A percentile compares a stretch with the other conserved stretches of the same genome.
Conservation (phyloP, 1,284 basidiomycete genomes). For the Sanghuangporus weigelae region DNA sequence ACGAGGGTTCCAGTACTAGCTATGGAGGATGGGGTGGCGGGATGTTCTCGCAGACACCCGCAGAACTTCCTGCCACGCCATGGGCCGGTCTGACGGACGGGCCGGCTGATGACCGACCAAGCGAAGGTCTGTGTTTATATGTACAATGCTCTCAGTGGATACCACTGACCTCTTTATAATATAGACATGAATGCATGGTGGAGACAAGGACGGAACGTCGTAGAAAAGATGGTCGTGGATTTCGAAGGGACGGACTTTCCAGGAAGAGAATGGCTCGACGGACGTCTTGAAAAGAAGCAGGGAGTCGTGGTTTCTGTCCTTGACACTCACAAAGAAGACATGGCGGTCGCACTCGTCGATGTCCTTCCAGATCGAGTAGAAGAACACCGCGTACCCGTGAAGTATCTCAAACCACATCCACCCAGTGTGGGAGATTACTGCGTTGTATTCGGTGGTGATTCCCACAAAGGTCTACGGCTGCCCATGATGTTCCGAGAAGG, state of each 20-base stretch:
- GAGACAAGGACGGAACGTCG: background rate
- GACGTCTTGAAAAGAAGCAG: constrained; percentile 3
- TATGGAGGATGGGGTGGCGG: background rate
- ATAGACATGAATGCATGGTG: constrained; percentile 1
- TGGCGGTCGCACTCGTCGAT: constrained; percentile 7
- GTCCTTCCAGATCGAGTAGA: constrained; percentile 4
- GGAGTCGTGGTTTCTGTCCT: constrained; percentile 3
- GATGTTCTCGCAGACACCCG: background rate
- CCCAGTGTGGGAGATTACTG: background rate
- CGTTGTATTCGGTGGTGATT: constrained; percentile 2
- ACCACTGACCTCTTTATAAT: background rate
- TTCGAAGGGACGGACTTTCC: constrained; percentile 6
- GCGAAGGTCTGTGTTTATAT: background rate
- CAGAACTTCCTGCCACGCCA: background rate
- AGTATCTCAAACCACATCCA: constrained; percentile 3
- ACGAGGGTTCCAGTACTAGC: background rate
- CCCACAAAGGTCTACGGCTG: background rate
- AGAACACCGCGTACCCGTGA: constrained; percentile 8
- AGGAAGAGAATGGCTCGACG: constrained; percentile 13
- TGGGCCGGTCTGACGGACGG: background rate
- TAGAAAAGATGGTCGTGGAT: constrained; percentile 2
- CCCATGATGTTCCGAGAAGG: background rate
- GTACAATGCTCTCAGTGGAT: background rate
- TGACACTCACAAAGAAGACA: constrained; percentile 3
- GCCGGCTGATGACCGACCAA: background rate